phyloP scores from a whole-genome alignment of 805 yeast species.

The Scheffersomyces ergatensis region DNA sequence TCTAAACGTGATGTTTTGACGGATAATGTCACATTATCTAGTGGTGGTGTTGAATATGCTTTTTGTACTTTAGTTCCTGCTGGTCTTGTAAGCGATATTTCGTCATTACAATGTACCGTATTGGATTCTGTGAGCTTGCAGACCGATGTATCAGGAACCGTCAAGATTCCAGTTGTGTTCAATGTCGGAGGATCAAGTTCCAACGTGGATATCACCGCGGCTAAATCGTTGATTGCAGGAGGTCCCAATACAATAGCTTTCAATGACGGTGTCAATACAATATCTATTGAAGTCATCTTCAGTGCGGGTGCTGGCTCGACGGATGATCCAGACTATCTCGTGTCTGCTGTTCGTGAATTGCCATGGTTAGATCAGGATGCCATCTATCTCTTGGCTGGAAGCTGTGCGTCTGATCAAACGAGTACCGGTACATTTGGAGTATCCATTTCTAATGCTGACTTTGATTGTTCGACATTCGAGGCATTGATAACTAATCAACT shows the following conservation, averaged over 20 bases:
- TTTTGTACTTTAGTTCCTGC: neutral
- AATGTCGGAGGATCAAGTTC: neutral
- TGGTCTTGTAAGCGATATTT: neutral
- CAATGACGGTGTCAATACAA: neutral
- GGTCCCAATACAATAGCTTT: neutral
- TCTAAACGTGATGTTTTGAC: slow-evolving; percentile 8
- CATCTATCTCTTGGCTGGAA: slow-evolving; percentile 6
- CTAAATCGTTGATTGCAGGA: neutral
- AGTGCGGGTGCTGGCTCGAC: neutral
- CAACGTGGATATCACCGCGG: neutral
- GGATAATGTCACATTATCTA: neutral
- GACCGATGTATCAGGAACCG: neutral
- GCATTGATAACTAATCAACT: slow-evolving; percentile 10
- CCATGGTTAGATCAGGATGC: neutral
- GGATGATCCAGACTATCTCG: slow-evolving; percentile 1
- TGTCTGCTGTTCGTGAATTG: neutral
- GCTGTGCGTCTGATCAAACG: slow-evolving; percentile 8
- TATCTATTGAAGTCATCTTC: neutral
- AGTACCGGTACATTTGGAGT: slow-evolving; percentile 13
- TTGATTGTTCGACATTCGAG: slow-evolving; percentile 12
- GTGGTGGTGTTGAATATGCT: neutral
- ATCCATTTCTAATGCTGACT: slow-evolving; percentile 1
- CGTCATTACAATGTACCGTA: slow-evolving; percentile 17
- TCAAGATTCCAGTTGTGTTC: neutral
- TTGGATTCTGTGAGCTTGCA: slow-evolving; percentile 6